A percentile compares a stretch with the other conserved stretches of the same genome.
phyloP scores from a whole-genome alignment of 2,329 filamentous ascomycete genomes.

The Trichoderma polysporum region DNA sequence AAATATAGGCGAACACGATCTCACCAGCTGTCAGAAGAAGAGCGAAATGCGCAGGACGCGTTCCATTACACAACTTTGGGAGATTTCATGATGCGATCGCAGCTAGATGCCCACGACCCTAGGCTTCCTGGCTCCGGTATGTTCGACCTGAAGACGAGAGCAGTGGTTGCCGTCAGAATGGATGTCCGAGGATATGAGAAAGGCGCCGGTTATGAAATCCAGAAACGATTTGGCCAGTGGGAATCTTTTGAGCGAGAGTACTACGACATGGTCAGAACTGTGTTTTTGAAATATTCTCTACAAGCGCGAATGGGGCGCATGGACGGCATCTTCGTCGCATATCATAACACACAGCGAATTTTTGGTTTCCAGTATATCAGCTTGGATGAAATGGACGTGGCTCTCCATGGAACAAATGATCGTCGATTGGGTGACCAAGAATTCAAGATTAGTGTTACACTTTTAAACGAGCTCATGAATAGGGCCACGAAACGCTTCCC shows the following conservation, averaged over 20 bases:
- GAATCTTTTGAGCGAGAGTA: slow-evolving; percentile 95
- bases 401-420: slow-evolving; percentile 76
- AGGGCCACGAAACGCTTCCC: slow-evolving; percentile 75
- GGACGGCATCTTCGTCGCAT: slow-evolving; percentile 98
- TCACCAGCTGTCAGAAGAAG: slow-evolving; percentile 68
- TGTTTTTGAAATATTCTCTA: slow-evolving; percentile 93
- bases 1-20: slow-evolving; percentile 71
- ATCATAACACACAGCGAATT: slow-evolving; percentile 90
- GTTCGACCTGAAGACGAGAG: slow-evolving; percentile 94
- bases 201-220: slow-evolving; percentile 85
- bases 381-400: slow-evolving; percentile 81
- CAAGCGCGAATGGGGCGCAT: slow-evolving; percentile 97
- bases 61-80: slow-evolving; percentile 86
- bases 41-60: slow-evolving; percentile 69
- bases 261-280: slow-evolving; percentile 92
- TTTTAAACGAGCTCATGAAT: slow-evolving; percentile 79
- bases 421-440: slow-evolving; percentile 72
- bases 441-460: slow-evolving; percentile 74
- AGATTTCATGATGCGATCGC: slow-evolving; percentile 91
- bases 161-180: slow-evolving; percentile 90
- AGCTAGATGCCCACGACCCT: slow-evolving; percentile 85
- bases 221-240: slow-evolving; percentile 70
- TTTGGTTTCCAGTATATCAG: slow-evolving; percentile 97
- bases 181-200: slow-evolving; percentile 69
- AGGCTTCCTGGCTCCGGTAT: slow-evolving; percentile 87